Percentiles rank a stretch among this genome's conserved stretches.
These are phyloP conservation scores for Astrothelium macrocarpum DNA, from an alignment of 495 filamentous ascomycete genomes.

Conservation along the genomic window DNA sequence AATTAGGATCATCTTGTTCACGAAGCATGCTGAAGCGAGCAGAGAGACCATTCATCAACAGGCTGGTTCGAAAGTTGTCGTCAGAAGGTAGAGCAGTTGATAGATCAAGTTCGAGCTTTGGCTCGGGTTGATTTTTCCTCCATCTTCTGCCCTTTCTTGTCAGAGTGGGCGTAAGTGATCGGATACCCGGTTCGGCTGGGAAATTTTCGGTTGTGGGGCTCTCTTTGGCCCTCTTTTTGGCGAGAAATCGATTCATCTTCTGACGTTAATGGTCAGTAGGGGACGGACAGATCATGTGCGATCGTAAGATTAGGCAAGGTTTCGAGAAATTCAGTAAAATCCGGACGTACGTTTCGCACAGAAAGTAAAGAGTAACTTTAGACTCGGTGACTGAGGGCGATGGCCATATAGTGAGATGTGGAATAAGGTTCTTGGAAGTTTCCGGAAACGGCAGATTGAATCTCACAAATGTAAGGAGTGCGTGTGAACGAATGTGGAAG, in stretches of 20 bases:
- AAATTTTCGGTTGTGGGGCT: conserved; percentile 6
- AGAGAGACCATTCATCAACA: conserved; percentile 90
- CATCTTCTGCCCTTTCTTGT: conserved; percentile 42
- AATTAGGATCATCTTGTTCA: conserved; percentile 83
- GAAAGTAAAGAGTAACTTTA: neutral
- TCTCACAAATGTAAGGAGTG: neutral
- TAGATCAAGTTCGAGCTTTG: conserved; percentile 61
- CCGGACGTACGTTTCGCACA: neutral
- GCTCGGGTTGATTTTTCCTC: conserved; percentile 42
- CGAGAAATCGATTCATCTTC: conserved; percentile 34
- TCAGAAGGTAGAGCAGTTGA: conserved; percentile 62
- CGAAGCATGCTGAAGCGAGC: conserved; percentile 93
- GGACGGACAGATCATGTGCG: neutral
- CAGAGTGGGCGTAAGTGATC: neutral
- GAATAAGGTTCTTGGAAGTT: neutral
- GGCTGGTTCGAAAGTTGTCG: conserved; percentile 93
- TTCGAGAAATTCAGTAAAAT: neutral
- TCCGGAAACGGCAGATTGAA: neutral
- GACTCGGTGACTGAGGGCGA: neutral
- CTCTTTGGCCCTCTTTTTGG: conserved; percentile 27
- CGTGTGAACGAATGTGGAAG: neutral
- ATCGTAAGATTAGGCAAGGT: neutral
- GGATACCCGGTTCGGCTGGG: neutral
- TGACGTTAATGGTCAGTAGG: neutral
- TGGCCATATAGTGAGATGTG: neutral